phyloP scores from a whole-genome alignment of 768 basidiomycete species.

The Suillus hirtellus region DNA sequence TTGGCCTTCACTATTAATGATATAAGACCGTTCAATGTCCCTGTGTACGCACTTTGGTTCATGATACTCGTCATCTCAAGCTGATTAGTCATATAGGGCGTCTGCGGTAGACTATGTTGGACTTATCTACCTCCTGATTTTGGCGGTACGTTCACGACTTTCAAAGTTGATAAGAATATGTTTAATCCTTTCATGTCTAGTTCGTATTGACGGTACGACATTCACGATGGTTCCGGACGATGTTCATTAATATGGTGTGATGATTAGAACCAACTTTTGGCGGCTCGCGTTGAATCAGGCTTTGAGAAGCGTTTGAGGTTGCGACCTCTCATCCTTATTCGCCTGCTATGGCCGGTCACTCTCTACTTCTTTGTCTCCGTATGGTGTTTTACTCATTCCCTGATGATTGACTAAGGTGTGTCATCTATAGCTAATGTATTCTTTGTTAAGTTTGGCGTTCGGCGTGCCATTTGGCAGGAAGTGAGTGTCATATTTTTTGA shows the following conservation, averaged over 20 bases:
- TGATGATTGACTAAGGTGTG: background rate
- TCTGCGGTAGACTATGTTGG: slow-evolving; percentile 55
- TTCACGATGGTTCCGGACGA: background rate
- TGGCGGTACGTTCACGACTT: slow-evolving; percentile 22
- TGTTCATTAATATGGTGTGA: background rate
- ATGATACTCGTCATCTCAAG: background rate
- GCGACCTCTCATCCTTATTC: slow-evolving; percentile 39
- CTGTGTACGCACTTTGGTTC: slow-evolving; percentile 44
- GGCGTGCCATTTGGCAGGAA: slow-evolving; percentile 52
- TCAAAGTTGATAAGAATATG: background rate
- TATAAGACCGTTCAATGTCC: slow-evolving; percentile 55
- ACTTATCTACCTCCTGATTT: slow-evolving; percentile 48
- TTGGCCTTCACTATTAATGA: slow-evolving; percentile 50
- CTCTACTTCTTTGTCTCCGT: slow-evolving; percentile 46
- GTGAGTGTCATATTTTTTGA: slow-evolving; percentile 29
- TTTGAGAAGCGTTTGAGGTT: slow-evolving; percentile 41
- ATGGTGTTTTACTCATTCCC: slow-evolving; percentile 17
- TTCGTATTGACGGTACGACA: slow-evolving; percentile 30
- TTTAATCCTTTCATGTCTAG: slow-evolving; percentile 17
- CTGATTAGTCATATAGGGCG: slow-evolving; percentile 37
- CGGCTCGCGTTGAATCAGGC: slow-evolving; percentile 38
- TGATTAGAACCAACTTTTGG: slow-evolving; percentile 32
- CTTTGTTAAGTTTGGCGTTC: slow-evolving; percentile 61
- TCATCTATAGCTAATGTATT: slow-evolving; percentile 48
- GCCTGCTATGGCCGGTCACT: slow-evolving; percentile 38